A percentile compares a stretch with the other conserved stretches of the same genome.
These are phyloP conservation scores for Trichoderma simmonsii DNA, from an alignment of 2,329 filamentous ascomycete genomes.

Conservation along the genomic window DNA sequence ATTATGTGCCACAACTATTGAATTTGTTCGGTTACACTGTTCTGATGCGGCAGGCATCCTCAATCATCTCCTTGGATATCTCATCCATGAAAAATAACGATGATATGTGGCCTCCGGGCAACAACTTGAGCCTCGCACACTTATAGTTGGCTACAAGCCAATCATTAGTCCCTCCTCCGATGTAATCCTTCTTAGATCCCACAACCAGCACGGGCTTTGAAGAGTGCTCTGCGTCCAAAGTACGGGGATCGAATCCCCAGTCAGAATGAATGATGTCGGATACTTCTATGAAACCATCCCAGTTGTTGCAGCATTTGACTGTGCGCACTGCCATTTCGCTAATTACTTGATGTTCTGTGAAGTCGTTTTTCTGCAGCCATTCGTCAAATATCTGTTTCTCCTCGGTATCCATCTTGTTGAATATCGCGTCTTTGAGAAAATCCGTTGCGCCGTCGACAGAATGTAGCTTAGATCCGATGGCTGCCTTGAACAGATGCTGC, in stretches of 20 bases:
- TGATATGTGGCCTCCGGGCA: constrained; percentile 25
- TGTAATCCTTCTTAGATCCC: constrained; percentile 20
- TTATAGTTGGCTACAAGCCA: constrained; percentile 24
- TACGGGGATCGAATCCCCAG: constrained; percentile 24
- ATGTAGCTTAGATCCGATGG: neutral
- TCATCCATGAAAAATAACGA: constrained; percentile 25
- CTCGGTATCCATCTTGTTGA: constrained; percentile 20
- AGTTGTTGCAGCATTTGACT: constrained; percentile 20
- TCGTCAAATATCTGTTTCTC: constrained; percentile 16
- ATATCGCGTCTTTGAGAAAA: constrained; percentile 19
- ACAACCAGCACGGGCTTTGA: constrained; percentile 23
- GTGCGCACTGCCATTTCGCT: constrained; percentile 15
- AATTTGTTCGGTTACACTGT: neutral
- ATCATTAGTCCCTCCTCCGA: constrained; percentile 22
- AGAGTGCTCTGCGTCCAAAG: constrained; percentile 21
- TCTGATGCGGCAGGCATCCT: neutral
- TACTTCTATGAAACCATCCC: constrained; percentile 27
- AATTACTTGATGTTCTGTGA: constrained; percentile 17
- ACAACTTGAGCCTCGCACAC: constrained; percentile 14
- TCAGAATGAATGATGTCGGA: constrained; percentile 24
- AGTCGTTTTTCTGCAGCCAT: constrained; percentile 12
- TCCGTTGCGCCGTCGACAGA: constrained; percentile 14
- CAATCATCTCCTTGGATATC: constrained; percentile 21
- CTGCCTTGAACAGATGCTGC: constrained; percentile 20
- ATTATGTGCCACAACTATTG: neutral